Base-by-base conservation (phyloP, 1,284 basidiomycete species). In the Trichosporon asahii region DNA sequence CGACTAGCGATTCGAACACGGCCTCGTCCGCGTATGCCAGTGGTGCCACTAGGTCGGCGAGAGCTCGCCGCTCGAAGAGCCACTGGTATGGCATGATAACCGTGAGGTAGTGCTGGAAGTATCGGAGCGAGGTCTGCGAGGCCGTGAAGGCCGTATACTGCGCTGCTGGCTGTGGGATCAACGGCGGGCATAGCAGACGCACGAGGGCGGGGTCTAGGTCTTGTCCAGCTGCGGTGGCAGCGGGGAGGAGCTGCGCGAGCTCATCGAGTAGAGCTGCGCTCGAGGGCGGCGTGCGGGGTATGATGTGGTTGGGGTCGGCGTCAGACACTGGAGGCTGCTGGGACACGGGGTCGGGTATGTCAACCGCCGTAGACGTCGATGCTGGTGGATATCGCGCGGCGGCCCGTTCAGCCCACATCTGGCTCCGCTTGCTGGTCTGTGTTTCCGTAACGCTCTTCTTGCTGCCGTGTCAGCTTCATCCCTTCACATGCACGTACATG, bases 21-120 rank as follows among this genome's bases (percentile, higher is more conserved):
- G 76, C 70, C 9, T 73, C 71, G 27, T 68, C 68, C 2, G 70
- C 55, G 25, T 76, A 49, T 2, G 77, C 77, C 14, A 78, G 66
- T 3, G 74, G 73, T 1, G 71, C 70, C 14, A 78, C 73, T 1
- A 75, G 64, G 29, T 76, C 74, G 11, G 69, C 65, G 53, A 77
- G 69, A 0, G 40, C 61, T 2, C 66, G 67, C 4, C 73, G 73
- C 21, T 70, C 73, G 49, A 75, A 66, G 1, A 70, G 70, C 66
- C 72, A 79, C 66, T 79, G 77, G 14, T 75, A 65, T 2, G 77
- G 77, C n/a, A 79, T 53, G 40, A 79, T 75, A 21, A 76, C 74
- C 23, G 69, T 74, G 33, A 76, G 71, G 68, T 76, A 79, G 71
- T 79, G 76, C 37, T 76, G 71, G 29, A 79, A 72, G 66, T 76